Conservation (phyloP, 2,329 filamentous ascomycete genomes). For the Dryadomyces sulphureus region DNA sequence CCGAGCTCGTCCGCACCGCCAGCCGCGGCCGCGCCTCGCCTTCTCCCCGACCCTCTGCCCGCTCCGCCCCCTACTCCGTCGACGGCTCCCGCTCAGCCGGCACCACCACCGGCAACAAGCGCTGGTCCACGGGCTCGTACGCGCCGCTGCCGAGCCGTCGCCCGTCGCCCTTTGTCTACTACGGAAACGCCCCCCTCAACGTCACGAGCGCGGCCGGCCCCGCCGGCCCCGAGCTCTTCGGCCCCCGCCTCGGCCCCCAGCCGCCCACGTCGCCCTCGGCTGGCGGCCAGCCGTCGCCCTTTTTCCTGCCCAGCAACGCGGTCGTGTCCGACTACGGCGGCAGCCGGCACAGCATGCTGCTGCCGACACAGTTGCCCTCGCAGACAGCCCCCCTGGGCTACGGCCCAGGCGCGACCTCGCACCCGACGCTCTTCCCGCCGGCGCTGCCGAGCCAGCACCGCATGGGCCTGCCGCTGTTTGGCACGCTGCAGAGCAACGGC, state of each 20-base stretch:
- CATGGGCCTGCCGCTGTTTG: neutral
- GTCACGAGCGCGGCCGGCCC: slow-evolving; percentile 15
- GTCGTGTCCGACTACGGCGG: slow-evolving; percentile 16
- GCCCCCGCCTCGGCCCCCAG: slow-evolving; percentile 30
- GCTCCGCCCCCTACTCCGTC: slow-evolving; percentile 56
- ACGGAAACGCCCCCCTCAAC: slow-evolving; percentile 21
- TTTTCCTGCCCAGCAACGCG: slow-evolving; percentile 23
- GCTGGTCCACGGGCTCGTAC: slow-evolving; percentile 67
- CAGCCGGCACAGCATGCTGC: slow-evolving; percentile 42
- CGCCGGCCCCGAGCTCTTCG: slow-evolving; percentile 35
- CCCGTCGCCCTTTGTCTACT: slow-evolving; percentile 46
- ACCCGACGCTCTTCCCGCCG: neutral
- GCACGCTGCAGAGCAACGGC: slow-evolving; percentile 16
- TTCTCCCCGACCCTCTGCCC: slow-evolving; percentile 51
- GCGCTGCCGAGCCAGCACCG: slow-evolving; percentile 3
- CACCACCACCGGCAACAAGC: slow-evolving; percentile 39
- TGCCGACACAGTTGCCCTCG: slow-evolving; percentile 34
- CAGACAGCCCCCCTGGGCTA: slow-evolving; percentile 18
- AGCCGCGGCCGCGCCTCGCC: slow-evolving; percentile 59
- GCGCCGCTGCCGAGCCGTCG: slow-evolving; percentile 40
- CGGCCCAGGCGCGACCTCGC: neutral
- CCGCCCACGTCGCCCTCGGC: slow-evolving; percentile 37
- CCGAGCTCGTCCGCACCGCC: slow-evolving; percentile 46
- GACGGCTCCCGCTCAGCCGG: slow-evolving; percentile 50
- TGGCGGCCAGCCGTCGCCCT: slow-evolving; percentile 19